Evolutionary conservation across 2,329 filamentous ascomycete genomes (phyloP).

Genomic region (Paecilomyces fulvus): DNA sequence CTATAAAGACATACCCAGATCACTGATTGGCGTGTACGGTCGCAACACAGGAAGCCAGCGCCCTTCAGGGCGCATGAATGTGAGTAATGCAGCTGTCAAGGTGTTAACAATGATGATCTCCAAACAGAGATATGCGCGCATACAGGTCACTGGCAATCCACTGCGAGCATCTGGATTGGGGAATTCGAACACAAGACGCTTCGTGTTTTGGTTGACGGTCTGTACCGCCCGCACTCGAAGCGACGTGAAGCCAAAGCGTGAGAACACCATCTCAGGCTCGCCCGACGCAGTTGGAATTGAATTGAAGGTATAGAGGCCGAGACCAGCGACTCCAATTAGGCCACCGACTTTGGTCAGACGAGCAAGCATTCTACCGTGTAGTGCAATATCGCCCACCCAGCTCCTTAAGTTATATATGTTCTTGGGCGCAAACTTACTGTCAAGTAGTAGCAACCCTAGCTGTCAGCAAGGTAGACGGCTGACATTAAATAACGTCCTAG

Average conservation of each 20-base stretch:
- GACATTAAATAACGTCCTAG: not conserved
- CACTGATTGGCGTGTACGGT: conserved; percentile 58
- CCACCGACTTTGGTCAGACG: not conserved
- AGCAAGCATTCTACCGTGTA: not conserved
- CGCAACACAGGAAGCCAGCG: conserved; percentile 51
- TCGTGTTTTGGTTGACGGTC: conserved; percentile 6
- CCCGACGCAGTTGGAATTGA: not conserved
- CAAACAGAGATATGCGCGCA: not conserved
- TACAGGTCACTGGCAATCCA: conserved; percentile 5
- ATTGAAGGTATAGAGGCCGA: not conserved
- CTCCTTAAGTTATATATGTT: not conserved
- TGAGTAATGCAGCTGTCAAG: conserved; percentile 47
- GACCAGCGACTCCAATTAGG: not conserved
- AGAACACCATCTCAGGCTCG: not conserved
- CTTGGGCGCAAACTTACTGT: not conserved
- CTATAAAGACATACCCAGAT: conserved; percentile 33
- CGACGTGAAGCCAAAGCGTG: not conserved
- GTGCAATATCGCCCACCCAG: not conserved
- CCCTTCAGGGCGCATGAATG: conserved; percentile 51
- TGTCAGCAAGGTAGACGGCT: not conserved
- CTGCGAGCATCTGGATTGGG: conserved; percentile 2
- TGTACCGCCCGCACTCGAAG: conserved; percentile 1
- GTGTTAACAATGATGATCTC: not conserved
- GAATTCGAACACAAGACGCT: conserved; percentile 5
- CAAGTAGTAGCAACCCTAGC: not conserved